phyloP scores from a whole-genome alignment of 1,284 basidiomycete species.

The Wallemia mellicola region DNA sequence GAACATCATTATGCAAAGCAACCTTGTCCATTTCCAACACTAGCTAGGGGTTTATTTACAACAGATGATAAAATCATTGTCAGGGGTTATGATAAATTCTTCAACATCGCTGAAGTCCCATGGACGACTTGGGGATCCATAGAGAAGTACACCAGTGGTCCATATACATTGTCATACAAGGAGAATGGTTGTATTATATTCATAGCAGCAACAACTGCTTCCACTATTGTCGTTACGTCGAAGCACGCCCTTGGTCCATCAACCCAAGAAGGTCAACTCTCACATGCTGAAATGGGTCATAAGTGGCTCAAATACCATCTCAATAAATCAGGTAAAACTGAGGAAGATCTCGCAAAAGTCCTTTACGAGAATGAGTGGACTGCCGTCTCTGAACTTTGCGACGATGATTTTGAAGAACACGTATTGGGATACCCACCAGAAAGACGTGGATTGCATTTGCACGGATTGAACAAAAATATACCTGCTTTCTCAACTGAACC shows the following conservation, averaged over 20 bases:
- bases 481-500: conserved; percentile 43
- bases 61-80: conserved; percentile 32
- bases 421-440: conserved; percentile 57
- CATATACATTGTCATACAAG: conserved; percentile 74
- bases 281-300: conserved; percentile 51
- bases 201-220: conserved; percentile 50
- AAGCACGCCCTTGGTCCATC: conserved; percentile 55
- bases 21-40: conserved; percentile 66
- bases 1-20: conserved; percentile 71
- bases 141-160: conserved; percentile 34
- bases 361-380: conserved; percentile 69
- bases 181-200: conserved; percentile 98
- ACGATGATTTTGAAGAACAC: conserved; percentile 93
- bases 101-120: conserved; percentile 81
- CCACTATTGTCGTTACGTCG: conserved; percentile 54
- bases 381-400: conserved; percentile 82
- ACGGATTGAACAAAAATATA: conserved; percentile 55
- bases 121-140: conserved; percentile 78
- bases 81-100: conserved; percentile 96
- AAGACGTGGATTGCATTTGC: conserved; percentile 69
- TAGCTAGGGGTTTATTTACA: conserved; percentile 61
- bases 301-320: conserved; percentile 56
- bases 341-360: conserved; percentile 36
- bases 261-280: conserved; percentile 3
- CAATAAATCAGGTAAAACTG: conserved; percentile 28